Conservation (phyloP, 305 asterid genomes). For the Fraxinus albicans region DNA sequence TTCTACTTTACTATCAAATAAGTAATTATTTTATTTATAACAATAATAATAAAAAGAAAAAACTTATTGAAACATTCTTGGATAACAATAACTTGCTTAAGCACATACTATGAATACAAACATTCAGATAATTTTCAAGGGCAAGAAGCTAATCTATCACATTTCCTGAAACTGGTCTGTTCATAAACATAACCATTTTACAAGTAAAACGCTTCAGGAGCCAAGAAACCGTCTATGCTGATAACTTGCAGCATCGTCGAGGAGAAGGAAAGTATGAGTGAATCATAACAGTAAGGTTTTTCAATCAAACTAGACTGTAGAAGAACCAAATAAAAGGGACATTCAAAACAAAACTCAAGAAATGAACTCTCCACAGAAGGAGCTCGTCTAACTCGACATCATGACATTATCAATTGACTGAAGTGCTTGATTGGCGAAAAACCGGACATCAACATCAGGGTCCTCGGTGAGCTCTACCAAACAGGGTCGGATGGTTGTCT, state of each 20-base stretch:
- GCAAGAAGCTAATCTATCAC: no score
- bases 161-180: no score
- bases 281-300: neutral
- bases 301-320: neutral
- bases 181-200: no score
- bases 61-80: no score
- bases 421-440: conserved; percentile 65
- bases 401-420: conserved; percentile 56
- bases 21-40: no score
- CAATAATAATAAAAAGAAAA: no score
- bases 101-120: no score
- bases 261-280: neutral
- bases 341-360: neutral
- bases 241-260: neutral
- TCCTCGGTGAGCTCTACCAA: conserved; percentile 77
- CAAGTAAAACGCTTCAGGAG: no score
- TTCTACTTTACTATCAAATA: no score
- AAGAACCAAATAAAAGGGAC: neutral
- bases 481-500: conserved; percentile 67
- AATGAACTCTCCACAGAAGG: neutral
- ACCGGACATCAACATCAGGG: conserved; percentile 82
- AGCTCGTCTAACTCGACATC: conserved; percentile 49
- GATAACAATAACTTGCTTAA: no score
- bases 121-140: no score
- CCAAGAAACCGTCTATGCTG: neutral